Percentiles rank a stretch among this genome's conserved stretches.
Evolutionary conservation across 352 stramenopile species (phyloP).

Genomic region (Phytophthora pluvialis): DNA sequence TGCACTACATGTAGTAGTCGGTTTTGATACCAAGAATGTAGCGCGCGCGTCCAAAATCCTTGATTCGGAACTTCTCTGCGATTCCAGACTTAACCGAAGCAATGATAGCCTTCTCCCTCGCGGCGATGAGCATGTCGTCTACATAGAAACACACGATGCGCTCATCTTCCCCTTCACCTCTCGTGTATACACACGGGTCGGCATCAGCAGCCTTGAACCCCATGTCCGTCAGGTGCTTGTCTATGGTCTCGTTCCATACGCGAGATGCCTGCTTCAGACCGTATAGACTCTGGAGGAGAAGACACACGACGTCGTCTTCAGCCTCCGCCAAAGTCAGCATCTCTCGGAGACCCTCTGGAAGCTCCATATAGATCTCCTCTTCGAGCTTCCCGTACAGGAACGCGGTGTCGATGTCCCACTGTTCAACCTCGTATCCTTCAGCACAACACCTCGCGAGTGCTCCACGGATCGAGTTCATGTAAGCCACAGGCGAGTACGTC

Average conservation of each 20-base stretch:
- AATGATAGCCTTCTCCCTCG: background rate
- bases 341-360: background rate
- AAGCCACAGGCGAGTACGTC: background rate
- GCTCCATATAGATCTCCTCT: constrained; percentile 7
- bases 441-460: background rate
- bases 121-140: constrained; percentile 14
- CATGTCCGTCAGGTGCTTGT: constrained; percentile 21
- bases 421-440: background rate
- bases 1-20: constrained; percentile 20
- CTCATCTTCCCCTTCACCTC: constrained; percentile 9
- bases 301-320: background rate
- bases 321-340: background rate
- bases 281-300: background rate
- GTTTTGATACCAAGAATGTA: constrained; percentile 41
- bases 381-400: constrained; percentile 11
- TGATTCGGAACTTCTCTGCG: constrained; percentile 8
- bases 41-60: constrained; percentile 18
- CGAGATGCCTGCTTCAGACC: constrained; percentile 19
- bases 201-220: constrained; percentile 23
- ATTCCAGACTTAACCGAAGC: constrained; percentile 14
- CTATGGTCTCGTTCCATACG: constrained; percentile 28
- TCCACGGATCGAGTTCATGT: constrained; percentile 4
- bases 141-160: constrained; percentile 28
- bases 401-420: constrained; percentile 6
- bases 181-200: constrained; percentile 24